Conservation (phyloP, 2,329 filamentous ascomycete genomes). For the Coniochaeta ligniaria region DNA sequence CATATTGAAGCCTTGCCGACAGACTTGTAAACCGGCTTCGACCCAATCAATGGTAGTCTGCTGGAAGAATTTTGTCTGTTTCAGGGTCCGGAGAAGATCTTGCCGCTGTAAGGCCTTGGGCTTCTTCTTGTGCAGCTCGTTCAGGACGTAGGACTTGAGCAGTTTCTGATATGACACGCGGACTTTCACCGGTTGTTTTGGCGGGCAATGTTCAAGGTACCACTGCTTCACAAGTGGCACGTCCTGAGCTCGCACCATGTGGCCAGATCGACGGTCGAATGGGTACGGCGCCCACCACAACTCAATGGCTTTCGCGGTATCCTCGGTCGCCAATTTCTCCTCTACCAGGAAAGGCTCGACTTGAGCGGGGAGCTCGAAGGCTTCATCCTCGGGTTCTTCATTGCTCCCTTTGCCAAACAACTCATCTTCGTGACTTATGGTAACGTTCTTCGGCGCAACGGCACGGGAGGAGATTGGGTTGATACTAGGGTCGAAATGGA, state of each 20-base stretch:
- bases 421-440: slow-evolving; percentile 85
- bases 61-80: slow-evolving; percentile 98
- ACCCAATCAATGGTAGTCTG: slow-evolving; percentile 99
- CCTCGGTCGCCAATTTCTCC: slow-evolving; percentile 79
- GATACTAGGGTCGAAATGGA: slow-evolving; percentile 96
- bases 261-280: slow-evolving; percentile 87
- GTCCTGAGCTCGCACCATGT: slow-evolving; percentile 95
- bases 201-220: slow-evolving; percentile 93
- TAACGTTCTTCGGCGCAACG: slow-evolving; percentile 90
- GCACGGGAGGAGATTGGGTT: slow-evolving; percentile 95
- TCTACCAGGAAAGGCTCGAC: slow-evolving; percentile 85
- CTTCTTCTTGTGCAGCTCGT: slow-evolving; percentile 92
- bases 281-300: slow-evolving; percentile 98
- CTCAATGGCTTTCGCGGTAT: slow-evolving; percentile 85
- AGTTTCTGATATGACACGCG: slow-evolving; percentile 98
- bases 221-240: slow-evolving; percentile 96
- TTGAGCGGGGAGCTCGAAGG: slow-evolving; percentile 73
- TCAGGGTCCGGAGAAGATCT: slow-evolving; percentile 79
- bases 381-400: slow-evolving; percentile 67
- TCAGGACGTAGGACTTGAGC: slow-evolving; percentile 90
- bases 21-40: slow-evolving; percentile 95
- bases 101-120: slow-evolving; percentile 96
- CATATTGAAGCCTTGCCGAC: slow-evolving; percentile 98
- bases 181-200: slow-evolving; percentile 86
- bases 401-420: slow-evolving; percentile 79